Conservation (phyloP, 352 stramenopile genomes). For the Pythium dissimile region DNA sequence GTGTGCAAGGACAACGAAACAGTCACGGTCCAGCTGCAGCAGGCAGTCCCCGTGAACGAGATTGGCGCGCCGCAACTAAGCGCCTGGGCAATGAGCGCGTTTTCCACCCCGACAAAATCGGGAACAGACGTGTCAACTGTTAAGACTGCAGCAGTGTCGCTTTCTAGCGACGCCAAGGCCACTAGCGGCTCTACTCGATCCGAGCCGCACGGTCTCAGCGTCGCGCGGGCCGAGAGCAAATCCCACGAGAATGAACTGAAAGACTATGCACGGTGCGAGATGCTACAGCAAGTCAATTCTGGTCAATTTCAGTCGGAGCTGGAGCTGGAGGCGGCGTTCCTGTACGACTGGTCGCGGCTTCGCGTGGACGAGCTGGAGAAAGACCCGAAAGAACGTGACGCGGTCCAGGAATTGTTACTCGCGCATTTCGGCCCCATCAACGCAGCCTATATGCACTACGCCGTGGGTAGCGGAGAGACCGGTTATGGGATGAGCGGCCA, state of each 20-base stretch:
- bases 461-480: slow-evolving; percentile 54
- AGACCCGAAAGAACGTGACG: slow-evolving; percentile 41
- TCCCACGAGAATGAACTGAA: slow-evolving; percentile 48
- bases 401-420: slow-evolving; percentile 55
- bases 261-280: slow-evolving; percentile 58
- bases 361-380: slow-evolving; percentile 49
- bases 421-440: slow-evolving; percentile 52
- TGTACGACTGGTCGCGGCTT: slow-evolving; percentile 71
- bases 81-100: slow-evolving; percentile 57
- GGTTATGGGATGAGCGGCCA: slow-evolving; percentile 61
- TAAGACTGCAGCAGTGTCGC: background rate
- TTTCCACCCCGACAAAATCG: slow-evolving; percentile 32
- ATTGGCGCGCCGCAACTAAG: slow-evolving; percentile 70
- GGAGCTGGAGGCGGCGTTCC: slow-evolving; percentile 75
- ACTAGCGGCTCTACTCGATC: background rate
- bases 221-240: slow-evolving; percentile 23
- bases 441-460: slow-evolving; percentile 75
- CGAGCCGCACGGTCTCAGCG: slow-evolving; percentile 13
- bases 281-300: slow-evolving; percentile 73
- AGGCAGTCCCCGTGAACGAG: slow-evolving; percentile 79
- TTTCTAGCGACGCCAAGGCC: slow-evolving; percentile 11
- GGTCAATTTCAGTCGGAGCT: slow-evolving; percentile 77
- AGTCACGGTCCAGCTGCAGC: slow-evolving; percentile 62
- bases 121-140: background rate
- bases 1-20: slow-evolving; percentile 72